Evolutionary conservation across 2,329 filamentous ascomycete species (phyloP).

Genomic region (Neocatenulostroma microsporum): DNA sequence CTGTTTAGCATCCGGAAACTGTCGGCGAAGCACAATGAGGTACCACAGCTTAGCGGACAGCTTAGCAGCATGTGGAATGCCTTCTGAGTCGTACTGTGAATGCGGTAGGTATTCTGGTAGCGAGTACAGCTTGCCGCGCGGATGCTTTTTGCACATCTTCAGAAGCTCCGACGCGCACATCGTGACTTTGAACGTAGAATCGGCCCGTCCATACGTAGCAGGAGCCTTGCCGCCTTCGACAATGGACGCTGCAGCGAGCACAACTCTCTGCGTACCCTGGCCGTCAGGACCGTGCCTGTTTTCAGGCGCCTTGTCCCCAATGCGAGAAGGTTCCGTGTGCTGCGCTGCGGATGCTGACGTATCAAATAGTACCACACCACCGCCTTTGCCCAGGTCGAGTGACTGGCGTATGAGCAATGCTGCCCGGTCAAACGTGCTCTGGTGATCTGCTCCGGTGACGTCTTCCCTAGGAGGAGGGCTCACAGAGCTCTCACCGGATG

Average conservation of each 20-base stretch:
- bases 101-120: constrained; percentile 15
- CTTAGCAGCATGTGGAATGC: constrained; percentile 9
- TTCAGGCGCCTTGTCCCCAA: constrained; percentile 14
- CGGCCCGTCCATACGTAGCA: constrained; percentile 15
- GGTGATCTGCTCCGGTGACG: constrained; percentile 24
- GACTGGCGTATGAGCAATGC: constrained; percentile 42
- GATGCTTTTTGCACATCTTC: constrained; percentile 16
- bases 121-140: constrained; percentile 16
- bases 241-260: constrained; percentile 16
- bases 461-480: constrained; percentile 10
- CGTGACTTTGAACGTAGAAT: constrained; percentile 14
- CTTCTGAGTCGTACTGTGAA: constrained; percentile 15
- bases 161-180: constrained; percentile 14
- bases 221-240: constrained; percentile 7
- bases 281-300: constrained; percentile 2
- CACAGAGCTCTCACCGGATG: neutral
- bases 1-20: constrained; percentile 40
- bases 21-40: constrained; percentile 16
- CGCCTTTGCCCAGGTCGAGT: constrained; percentile 32
- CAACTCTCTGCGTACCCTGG: constrained; percentile 10
- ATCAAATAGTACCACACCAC: constrained; percentile 37
- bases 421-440: constrained; percentile 38
- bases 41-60: constrained; percentile 15
- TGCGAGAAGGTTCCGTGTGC: neutral
- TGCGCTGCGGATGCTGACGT: constrained; percentile 6